Base-by-base conservation (phyloP, 2,329 filamentous ascomycete genomes). In the Huntiella decipiens region DNA sequence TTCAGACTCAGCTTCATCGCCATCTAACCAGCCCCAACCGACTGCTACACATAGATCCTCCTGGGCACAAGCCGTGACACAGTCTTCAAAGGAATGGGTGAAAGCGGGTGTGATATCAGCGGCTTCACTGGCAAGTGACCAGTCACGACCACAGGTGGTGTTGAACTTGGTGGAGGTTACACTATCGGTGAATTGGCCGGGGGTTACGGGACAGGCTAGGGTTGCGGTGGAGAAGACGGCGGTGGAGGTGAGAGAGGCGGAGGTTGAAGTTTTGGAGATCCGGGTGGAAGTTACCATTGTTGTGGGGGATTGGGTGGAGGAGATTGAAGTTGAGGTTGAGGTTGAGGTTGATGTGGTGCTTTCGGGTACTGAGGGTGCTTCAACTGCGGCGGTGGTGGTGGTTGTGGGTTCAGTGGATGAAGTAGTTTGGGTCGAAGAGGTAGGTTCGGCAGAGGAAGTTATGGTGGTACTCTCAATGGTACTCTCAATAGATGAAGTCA, bases 71-170 rank as follows among this genome's bases (percentile, higher is more conserved):
- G 60, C 60, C 40, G 61, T 57, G 52, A 68, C 66, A 53, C 66
- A 68, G 17, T 61, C 63, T 46, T 63, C 56, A 55, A 66, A 60
- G 47, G 53, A 65, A 42, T 57, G 54, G 1, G 62, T 64, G 48
- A 55, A 56, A 16, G 63, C 57, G 40, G 55, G 57, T 12, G 51
- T 57, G 34, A 64, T 54, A 48, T 63, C 61, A 12, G 53, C 53
- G 34, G 62, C 61, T n/a, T 54, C 54, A 13, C 51, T 53, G 2
- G 48, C 49, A n/a, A 60, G 59, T 49, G 56, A 60, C 53, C 64
- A 67, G 54, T 70, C 66, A 46, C 67, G 53, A 28, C 64, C 66
- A 53, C 66, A 70, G 13, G 64, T 44, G 5, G 63, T 65, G 16
- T 62, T 51, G 56, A 70, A 70, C 6, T 49, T 54, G 50, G 61